A percentile compares a stretch with the other conserved stretches of the same genome.
Conservation (phyloP, 139 green algal species). For the Eudorina sp. region DNA sequence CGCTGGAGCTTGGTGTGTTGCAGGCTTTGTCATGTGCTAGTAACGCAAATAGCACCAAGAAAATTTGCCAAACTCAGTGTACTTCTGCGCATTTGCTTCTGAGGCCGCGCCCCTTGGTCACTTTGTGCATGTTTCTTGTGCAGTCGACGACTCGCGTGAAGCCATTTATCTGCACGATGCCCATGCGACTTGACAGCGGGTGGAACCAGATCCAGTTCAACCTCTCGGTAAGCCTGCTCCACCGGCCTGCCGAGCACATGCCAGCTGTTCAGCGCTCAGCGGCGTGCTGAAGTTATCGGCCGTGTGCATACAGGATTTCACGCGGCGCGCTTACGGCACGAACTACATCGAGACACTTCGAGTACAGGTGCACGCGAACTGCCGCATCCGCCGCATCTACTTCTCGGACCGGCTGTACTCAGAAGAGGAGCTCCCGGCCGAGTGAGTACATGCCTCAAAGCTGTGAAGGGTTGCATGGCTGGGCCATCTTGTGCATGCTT, state of each 20-base stretch:
- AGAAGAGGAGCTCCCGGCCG: slow-evolving; percentile 97
- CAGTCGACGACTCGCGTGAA: slow-evolving; percentile 95
- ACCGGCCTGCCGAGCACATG: neutral
- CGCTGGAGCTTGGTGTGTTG: neutral
- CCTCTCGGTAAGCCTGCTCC: slow-evolving; percentile 63
- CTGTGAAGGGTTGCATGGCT: too few species aligned
- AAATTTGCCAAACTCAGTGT: neutral
- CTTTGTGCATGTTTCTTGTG: neutral
- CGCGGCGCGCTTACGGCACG: slow-evolving; percentile 91
- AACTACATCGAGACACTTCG: slow-evolving; percentile 96
- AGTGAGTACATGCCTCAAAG: slow-evolving; percentile 71
- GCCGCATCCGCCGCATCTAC: slow-evolving; percentile 95
- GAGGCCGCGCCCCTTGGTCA: slow-evolving; percentile 5
- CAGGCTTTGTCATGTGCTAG: too few species aligned
- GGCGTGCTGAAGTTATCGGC: too few species aligned
- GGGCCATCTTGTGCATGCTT: too few species aligned
- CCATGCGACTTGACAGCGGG: slow-evolving; percentile 95
- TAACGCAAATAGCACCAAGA: too few species aligned
- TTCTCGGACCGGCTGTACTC: slow-evolving; percentile 95
- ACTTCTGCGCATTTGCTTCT: neutral
- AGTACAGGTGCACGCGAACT: slow-evolving; percentile 96
- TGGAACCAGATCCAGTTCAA: slow-evolving; percentile 99
- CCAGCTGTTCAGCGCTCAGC: too few species aligned
- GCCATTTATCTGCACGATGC: slow-evolving; percentile 99
- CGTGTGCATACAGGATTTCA: slow-evolving; percentile 83